phyloP scores from a whole-genome alignment of 495 filamentous ascomycete genomes.

The Daldinia grandis region DNA sequence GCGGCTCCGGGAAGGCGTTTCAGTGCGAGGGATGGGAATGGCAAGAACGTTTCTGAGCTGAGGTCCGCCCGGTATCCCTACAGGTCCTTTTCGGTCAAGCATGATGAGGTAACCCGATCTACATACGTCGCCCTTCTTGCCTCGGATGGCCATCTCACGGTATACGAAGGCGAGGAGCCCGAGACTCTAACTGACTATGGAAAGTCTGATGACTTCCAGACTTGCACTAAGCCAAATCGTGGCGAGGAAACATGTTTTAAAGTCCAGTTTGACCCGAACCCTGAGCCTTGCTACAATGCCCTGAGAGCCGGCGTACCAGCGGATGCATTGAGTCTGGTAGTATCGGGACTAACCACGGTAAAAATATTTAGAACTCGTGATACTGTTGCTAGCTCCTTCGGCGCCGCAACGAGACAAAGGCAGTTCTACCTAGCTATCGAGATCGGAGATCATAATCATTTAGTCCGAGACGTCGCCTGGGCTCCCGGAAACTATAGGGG shows the following conservation, averaged over 20 bases:
- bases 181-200: conserved; percentile 81
- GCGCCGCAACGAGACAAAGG: conserved; percentile 58
- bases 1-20: conserved; percentile 82
- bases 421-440: conserved; percentile 83
- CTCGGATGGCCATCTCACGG: conserved; percentile 76
- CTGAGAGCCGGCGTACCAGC: conserved; percentile 76
- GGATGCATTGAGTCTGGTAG: conserved; percentile 77
- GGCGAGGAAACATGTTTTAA: conserved; percentile 88
- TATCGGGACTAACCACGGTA: conserved; percentile 82
- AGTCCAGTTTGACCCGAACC: conserved; percentile 85
- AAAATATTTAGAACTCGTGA: conserved; percentile 80
- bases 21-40: conserved; percentile 52
- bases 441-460: conserved; percentile 69
- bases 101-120: conserved; percentile 69
- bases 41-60: conserved; percentile 56
- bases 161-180: conserved; percentile 88
- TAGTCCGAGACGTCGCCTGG: conserved; percentile 95
- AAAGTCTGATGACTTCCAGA: conserved; percentile 73
- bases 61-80: conserved; percentile 53
- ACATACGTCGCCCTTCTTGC: conserved; percentile 87
- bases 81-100: conserved; percentile 82
- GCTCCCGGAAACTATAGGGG: conserved; percentile 86
- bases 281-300: conserved; percentile 77
- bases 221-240: conserved; percentile 64
- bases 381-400: conserved; percentile 60